These are phyloP conservation scores for Cucumis sativus DNA, from an alignment of 306 rosid genomes.

Conservation along the genomic window DNA sequence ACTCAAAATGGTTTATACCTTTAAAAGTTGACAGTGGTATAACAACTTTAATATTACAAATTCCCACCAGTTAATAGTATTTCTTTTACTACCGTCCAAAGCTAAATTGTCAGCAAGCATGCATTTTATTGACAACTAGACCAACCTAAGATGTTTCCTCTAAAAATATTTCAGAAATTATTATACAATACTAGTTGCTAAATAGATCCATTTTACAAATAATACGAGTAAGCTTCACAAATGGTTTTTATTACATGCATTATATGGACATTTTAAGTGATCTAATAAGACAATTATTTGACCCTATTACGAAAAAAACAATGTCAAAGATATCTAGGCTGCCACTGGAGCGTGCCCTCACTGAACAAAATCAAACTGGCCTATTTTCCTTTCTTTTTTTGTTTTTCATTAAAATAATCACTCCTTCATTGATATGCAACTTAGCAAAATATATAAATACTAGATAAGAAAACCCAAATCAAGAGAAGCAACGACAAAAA, in stretches of 20 bases:
- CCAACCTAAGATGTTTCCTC: neutral
- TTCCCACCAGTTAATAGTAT: neutral
- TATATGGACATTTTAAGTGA: neutral
- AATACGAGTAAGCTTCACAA: neutral
- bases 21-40: neutral
- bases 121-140: neutral
- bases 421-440: neutral
- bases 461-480: neutral
- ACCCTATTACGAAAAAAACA: neutral
- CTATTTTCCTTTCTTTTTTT: neutral
- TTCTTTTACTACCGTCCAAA: neutral
- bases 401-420: neutral
- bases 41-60: neutral
- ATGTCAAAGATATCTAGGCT: neutral
- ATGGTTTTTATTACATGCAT: neutral
- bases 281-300: neutral
- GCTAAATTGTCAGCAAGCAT: no score
- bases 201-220: neutral
- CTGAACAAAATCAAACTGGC: neutral
- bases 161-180: neutral
- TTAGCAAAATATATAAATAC: neutral
- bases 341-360: neutral
- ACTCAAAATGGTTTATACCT: no score
- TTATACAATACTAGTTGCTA: neutral
- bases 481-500: neutral